Conservation (phyloP, 495 filamentous ascomycete species). For the Glonium stellatum region DNA sequence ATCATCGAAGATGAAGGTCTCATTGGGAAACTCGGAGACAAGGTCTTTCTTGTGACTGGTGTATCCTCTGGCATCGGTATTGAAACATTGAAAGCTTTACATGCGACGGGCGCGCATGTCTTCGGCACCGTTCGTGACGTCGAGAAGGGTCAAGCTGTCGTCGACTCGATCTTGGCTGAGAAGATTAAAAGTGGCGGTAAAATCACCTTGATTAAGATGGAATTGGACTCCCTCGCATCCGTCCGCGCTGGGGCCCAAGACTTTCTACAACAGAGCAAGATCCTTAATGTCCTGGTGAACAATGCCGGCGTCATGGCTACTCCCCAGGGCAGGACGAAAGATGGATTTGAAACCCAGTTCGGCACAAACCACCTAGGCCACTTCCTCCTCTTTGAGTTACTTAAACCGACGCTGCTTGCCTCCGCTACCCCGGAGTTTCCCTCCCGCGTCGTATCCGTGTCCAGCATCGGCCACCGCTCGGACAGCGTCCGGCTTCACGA, state of each 20-base stretch:
- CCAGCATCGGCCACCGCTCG: slow-evolving; percentile 20
- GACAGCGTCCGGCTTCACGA: slow-evolving; percentile 1
- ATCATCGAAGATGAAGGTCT: slow-evolving; percentile 41
- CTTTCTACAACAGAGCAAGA: slow-evolving; percentile 30
- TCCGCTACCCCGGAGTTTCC: slow-evolving; percentile 20
- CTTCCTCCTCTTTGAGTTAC: slow-evolving; percentile 28
- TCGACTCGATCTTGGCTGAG: slow-evolving; percentile 18
- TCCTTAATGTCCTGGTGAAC: slow-evolving; percentile 9
- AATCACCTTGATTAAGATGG: slow-evolving; percentile 35
- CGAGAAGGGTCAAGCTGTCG: slow-evolving; percentile 31
- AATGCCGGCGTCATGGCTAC: slow-evolving; percentile 19
- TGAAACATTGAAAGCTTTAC: slow-evolving; percentile 44
- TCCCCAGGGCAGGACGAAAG: slow-evolving; percentile 18
- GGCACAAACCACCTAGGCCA: slow-evolving; percentile 28
- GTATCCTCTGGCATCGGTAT: slow-evolving; percentile 51
- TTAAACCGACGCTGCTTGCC: slow-evolving; percentile 18
- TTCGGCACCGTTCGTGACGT: slow-evolving; percentile 41
- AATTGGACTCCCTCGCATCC: slow-evolving; percentile 38
- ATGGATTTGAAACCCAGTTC: slow-evolving; percentile 27
- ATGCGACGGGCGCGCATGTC: slow-evolving; percentile 42
- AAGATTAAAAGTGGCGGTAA: slow-evolving; percentile 26
- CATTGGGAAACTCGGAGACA: slow-evolving; percentile 38
- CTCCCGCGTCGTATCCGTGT: slow-evolving; percentile 20
- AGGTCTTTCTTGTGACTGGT: slow-evolving; percentile 65
- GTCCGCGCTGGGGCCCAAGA: slow-evolving; percentile 40